Base-by-base conservation (phyloP, 805 yeast species). In the Candida patagonica region DNA sequence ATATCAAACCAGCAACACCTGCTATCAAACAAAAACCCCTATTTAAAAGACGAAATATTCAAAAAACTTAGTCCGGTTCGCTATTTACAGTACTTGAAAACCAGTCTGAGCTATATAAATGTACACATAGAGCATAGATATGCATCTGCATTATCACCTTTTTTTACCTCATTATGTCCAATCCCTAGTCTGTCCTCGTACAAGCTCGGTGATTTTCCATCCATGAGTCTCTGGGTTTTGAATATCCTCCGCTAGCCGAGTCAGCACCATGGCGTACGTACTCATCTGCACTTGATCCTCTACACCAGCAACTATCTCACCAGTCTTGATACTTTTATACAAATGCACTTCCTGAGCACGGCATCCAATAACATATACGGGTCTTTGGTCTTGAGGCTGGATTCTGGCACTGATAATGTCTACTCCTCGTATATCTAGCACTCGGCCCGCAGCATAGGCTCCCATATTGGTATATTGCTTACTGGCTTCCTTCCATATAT, bases 261-360 rank as follows among this genome's bases (percentile, higher is more conserved):
- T 87, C 52, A 92, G 68, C 17, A 89, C 98, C 87, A 92, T 76
- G 30, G 95, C 97, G 59, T 92, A 92, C n/a, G 94, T 80, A 53
- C 94, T 79, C 72, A 85, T 73, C 61, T 85, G 77, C 51, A 92
- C 85, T 62, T 87, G 87, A 54, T 88, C 95, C 57, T 87, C 95
- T 24, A 87, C 77, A 54, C 98, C 99, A 6, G 97, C 98, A 40
- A 88, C 94, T 41, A 92, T 71, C 62, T 89, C 94, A 38, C 94
- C 95, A 24, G 96, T 82, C 67, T 88, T 88, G 46, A 78, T 76
- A 60, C 83, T 85, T 68, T 87, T 80, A 70, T 78, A 92, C 46
- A 86, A 66, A 56, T 84, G 89, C 44, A 94, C 78, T 59, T 92
- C 99, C 67, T 92, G 98, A 6, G 95, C 97, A 61, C 98, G 78